Evolutionary conservation across 331 rosid species (phyloP).

Genomic region (Saraca asoca): DNA sequence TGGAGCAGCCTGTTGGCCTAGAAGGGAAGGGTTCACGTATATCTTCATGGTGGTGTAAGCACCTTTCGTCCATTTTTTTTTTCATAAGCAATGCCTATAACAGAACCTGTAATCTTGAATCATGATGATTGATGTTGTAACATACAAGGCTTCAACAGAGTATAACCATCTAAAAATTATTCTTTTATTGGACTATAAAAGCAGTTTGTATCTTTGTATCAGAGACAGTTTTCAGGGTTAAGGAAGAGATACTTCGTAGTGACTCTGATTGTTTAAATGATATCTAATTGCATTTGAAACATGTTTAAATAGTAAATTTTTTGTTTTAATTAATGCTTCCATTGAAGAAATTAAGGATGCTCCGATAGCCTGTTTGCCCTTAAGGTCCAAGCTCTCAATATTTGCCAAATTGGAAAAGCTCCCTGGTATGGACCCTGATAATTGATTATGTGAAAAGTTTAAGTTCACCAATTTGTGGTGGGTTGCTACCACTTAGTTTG

Average conservation of each 20-base stretch:
- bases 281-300: too few relatives aligned
- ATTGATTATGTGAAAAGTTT: conserved; percentile 6
- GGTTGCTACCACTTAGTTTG: not conserved
- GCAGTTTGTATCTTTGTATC: conserved; percentile 4
- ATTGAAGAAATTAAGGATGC: too few relatives aligned
- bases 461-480: not conserved
- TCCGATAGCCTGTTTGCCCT: too few relatives aligned
- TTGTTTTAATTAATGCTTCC: too few relatives aligned
- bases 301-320: too few relatives aligned
- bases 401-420: not conserved
- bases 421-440: conserved; percentile 12
- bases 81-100: conserved; percentile 18
- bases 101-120: conserved; percentile 29
- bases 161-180: conserved; percentile 4
- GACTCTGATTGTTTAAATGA: too few relatives aligned
- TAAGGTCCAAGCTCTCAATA: conserved; percentile 20
- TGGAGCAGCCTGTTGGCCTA: conserved; percentile 17
- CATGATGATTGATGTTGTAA: conserved; percentile 12
- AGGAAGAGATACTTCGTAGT: too few relatives aligned
- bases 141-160: conserved; percentile 27
- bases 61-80: not conserved
- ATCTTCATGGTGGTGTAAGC: conserved; percentile 32
- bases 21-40: conserved; percentile 33
- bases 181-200: not conserved
- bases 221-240: too few relatives aligned